A percentile compares a stretch with the other conserved stretches of the same genome.
Conservation (phyloP, 1,284 basidiomycete species). For the Malassezia japonica region DNA sequence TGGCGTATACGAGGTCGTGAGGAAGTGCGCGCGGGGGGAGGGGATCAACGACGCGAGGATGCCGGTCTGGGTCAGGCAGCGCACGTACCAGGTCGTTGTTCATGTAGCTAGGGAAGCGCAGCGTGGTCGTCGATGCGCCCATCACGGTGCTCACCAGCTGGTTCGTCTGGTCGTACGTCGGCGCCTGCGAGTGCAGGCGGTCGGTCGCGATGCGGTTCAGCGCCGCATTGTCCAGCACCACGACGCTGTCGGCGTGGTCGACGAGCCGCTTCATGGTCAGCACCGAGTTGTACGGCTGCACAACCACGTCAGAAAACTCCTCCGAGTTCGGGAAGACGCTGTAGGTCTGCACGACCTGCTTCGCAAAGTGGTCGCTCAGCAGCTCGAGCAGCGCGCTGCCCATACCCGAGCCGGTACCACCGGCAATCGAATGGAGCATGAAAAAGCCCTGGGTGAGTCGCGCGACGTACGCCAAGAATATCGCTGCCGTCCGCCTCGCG, state of each 20-base stretch:
- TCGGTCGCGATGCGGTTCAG: slow-evolving; percentile 83
- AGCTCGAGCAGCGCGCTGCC: slow-evolving; percentile 94
- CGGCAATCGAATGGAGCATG: slow-evolving; percentile 96
- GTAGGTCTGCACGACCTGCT: slow-evolving; percentile 98
- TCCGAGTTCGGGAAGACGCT: slow-evolving; percentile 83
- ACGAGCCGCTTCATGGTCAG: slow-evolving; percentile 89
- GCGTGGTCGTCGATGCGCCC: slow-evolving; percentile 85
- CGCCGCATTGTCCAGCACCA: slow-evolving; percentile 94
- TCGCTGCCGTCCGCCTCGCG: slow-evolving; percentile 97
- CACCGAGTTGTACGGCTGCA: slow-evolving; percentile 93
- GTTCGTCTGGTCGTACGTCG: slow-evolving; percentile 64
- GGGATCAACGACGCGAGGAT: slow-evolving; percentile 96
- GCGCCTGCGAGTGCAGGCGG: slow-evolving; percentile 77
- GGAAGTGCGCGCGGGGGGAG: slow-evolving; percentile 96
- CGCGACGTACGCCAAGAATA: slow-evolving; percentile 70
- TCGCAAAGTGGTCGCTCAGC: slow-evolving; percentile 93
- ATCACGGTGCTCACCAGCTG: slow-evolving; percentile 47
- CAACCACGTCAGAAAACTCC: slow-evolving; percentile 51
- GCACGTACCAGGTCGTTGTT: slow-evolving; percentile 92
- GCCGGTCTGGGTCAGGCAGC: too few relatives aligned
- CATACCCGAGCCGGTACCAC: slow-evolving; percentile 93
- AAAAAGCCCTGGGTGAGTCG: slow-evolving; percentile 71
- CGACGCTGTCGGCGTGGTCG: slow-evolving; percentile 92
- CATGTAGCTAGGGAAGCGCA: slow-evolving; percentile 98
- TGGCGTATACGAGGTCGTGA: slow-evolving; percentile 99